Conservation (phyloP, 75 land plant genomes). For the Sequoiadendron giganteum region DNA sequence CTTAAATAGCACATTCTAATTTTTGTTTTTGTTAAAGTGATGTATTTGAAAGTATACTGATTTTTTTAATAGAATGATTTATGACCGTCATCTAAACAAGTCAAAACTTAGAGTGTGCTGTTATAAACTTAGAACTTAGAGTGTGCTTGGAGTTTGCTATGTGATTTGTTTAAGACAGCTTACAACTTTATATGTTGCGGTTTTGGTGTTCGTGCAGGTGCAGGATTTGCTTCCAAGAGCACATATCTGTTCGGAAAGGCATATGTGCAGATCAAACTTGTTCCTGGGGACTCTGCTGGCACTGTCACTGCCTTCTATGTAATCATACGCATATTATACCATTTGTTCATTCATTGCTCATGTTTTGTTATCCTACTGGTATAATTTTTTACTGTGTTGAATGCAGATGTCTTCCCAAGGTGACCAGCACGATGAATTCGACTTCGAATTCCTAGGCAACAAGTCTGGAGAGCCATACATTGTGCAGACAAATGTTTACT, state of each 20-base stretch:
- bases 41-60: too few species aligned
- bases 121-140: too few species aligned
- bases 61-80: too few species aligned
- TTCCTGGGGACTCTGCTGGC: conserved; percentile 51
- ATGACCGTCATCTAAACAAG: too few species aligned
- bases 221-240: conserved; percentile 39
- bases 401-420: conserved; percentile 45
- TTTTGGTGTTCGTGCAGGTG: conserved; percentile 19
- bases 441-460: conserved; percentile 52
- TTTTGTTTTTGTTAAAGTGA: too few species aligned
- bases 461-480: conserved; percentile 44
- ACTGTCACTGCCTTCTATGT: conserved; percentile 53
- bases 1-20: too few species aligned
- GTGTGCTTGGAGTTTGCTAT: too few species aligned
- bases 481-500: conserved; percentile 39
- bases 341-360: not conserved
- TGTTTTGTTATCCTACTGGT: not conserved
- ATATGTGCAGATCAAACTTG: conserved; percentile 41
- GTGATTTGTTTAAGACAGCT: too few species aligned
- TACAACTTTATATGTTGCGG: too few species aligned
- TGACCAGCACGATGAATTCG: conserved; percentile 32
- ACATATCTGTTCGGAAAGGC: conserved; percentile 41
- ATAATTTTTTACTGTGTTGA: not conserved
- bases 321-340: not conserved
- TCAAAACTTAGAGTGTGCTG: too few species aligned